A percentile compares a stretch with the other conserved stretches of the same genome.
These are phyloP conservation scores for Chaetomiaceae sp. DNA, from an alignment of 2,329 filamentous ascomycete species.

Conservation along the genomic window DNA sequence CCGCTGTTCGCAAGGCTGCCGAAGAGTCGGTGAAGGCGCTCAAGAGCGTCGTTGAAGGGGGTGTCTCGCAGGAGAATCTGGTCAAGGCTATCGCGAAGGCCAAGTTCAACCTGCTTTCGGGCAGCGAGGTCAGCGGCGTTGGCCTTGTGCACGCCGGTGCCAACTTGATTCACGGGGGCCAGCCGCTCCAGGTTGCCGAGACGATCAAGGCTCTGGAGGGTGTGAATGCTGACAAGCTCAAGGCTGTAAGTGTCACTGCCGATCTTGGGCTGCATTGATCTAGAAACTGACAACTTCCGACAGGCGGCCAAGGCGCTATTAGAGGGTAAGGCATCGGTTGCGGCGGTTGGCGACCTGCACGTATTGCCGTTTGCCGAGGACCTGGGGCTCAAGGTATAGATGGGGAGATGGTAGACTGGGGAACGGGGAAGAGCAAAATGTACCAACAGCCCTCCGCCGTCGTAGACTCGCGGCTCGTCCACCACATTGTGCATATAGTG, in stretches of 20 bases:
- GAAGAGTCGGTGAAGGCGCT: constrained; percentile 74
- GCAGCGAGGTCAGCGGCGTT: constrained; percentile 70
- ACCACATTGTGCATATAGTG: constrained; percentile 43
- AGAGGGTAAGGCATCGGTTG: constrained; percentile 82
- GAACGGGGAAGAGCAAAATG: constrained; percentile 28
- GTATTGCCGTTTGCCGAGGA: constrained; percentile 90
- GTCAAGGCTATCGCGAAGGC: constrained; percentile 88
- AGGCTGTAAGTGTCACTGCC: constrained; percentile 60
- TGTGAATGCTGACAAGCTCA: constrained; percentile 79
- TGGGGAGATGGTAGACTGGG: neutral
- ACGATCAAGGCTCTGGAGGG: constrained; percentile 73
- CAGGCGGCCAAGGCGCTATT: constrained; percentile 86
- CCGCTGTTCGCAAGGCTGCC: constrained; percentile 68
- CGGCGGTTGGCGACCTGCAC: constrained; percentile 86
- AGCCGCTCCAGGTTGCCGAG: constrained; percentile 78
- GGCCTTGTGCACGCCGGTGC: constrained; percentile 81
- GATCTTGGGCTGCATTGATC: neutral
- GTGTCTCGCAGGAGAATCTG: constrained; percentile 77
- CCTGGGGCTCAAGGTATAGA: constrained; percentile 90
- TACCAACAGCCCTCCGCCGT: constrained; percentile 39
- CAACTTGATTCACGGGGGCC: constrained; percentile 74
- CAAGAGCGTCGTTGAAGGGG: constrained; percentile 72
- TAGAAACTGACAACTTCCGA: constrained; percentile 28
- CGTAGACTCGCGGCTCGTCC: constrained; percentile 37
- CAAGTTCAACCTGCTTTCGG: constrained; percentile 86